phyloP scores from a whole-genome alignment of 257 asterid species.

The Nicotiana tabacum region DNA sequence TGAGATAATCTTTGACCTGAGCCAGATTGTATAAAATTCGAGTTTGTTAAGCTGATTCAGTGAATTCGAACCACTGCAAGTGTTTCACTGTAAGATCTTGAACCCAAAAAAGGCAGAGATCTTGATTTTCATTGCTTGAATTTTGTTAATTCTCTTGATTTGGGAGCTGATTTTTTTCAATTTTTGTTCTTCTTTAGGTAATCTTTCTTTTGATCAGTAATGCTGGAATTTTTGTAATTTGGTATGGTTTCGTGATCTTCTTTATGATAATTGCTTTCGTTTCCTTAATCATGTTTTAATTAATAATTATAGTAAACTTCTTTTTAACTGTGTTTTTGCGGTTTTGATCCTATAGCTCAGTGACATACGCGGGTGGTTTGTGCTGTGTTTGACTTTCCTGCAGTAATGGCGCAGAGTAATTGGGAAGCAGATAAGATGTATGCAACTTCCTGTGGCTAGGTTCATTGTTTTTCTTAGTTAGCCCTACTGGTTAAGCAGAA shows the following conservation, averaged over 20 bases:
- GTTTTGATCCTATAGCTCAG: not conserved
- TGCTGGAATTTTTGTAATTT: not conserved
- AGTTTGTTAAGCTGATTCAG: not conserved
- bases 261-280: not conserved
- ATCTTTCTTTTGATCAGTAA: not conserved
- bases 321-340: not conserved
- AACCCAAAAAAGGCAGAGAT: not conserved
- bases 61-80: not conserved
- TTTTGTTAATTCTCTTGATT: not conserved
- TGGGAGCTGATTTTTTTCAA: not conserved
- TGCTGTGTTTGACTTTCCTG: not conserved
- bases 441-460: not conserved
- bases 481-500: not conserved
- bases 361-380: not conserved
- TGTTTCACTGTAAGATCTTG: not conserved
- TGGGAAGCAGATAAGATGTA: slow-evolving; percentile 99
- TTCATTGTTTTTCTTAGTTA: not conserved
- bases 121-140: not conserved
- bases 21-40: no score
- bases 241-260: not conserved
- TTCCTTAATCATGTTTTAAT: not conserved
- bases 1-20: not conserved
- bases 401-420: slow-evolving; percentile 87
- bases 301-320: not conserved
- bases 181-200: not conserved